Evolutionary conservation across 2,329 filamentous ascomycete species (phyloP).

Genomic region (Endocalyx cinctus): DNA sequence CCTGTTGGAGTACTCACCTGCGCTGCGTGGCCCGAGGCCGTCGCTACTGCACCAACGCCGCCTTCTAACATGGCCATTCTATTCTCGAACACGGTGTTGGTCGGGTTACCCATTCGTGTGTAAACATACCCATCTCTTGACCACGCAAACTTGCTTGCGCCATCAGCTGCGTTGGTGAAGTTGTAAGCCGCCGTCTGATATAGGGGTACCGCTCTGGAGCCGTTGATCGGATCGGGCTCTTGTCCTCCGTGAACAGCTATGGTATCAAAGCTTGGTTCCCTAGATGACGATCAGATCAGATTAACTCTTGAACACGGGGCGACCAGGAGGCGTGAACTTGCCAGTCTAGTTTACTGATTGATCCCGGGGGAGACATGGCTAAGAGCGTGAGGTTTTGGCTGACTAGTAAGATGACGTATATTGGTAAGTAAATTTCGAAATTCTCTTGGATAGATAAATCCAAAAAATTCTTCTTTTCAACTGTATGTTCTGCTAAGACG

Average conservation of each 20-base stretch:
- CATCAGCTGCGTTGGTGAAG: slow-evolving; percentile 33
- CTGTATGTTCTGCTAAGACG: too few species aligned
- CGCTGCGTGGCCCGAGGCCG: slow-evolving; percentile 32
- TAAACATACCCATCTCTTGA: slow-evolving; percentile 34
- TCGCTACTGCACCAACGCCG: slow-evolving; percentile 31
- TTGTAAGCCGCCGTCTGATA: slow-evolving; percentile 27
- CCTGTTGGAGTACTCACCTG: slow-evolving; percentile 15
- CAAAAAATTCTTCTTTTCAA: too few species aligned
- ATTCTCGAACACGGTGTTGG: slow-evolving; percentile 33
- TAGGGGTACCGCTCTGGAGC: slow-evolving; percentile 24
- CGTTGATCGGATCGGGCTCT: slow-evolving; percentile 27
- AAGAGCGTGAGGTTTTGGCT: too few species aligned
- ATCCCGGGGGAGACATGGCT: slow-evolving; percentile 27
- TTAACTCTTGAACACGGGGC: too few species aligned
- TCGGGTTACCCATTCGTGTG: slow-evolving; percentile 34
- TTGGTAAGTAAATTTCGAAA: not conserved
- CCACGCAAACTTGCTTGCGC: slow-evolving; percentile 31
- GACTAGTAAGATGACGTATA: too few species aligned
- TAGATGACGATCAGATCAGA: too few species aligned
- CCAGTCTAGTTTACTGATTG: slow-evolving; percentile 28
- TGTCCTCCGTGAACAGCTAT: slow-evolving; percentile 27
- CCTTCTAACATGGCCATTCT: slow-evolving; percentile 34
- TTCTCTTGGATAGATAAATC: too few species aligned
- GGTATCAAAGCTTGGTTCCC: slow-evolving; percentile 25
- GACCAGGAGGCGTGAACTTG: slow-evolving; percentile 10